A percentile compares a stretch with the other conserved stretches of the same genome.
Evolutionary conservation across 768 basidiomycete genomes (phyloP).

Genomic region (Suillus ampliporus): DNA sequence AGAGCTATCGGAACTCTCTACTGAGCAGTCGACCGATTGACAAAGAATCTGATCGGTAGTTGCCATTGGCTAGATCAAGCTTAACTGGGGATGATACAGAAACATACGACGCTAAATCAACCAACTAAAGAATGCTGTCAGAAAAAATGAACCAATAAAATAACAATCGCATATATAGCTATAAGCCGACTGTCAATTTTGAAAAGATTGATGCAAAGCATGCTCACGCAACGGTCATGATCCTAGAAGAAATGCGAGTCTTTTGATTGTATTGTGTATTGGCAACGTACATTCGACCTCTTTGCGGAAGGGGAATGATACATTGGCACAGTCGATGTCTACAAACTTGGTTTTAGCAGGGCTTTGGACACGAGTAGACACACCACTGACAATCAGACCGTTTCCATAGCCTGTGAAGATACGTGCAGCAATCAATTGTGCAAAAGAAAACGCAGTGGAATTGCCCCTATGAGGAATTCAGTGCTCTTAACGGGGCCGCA

Average conservation of each 20-base stretch:
- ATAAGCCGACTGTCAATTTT: too few species aligned
- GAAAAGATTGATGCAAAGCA: too few species aligned
- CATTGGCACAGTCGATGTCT: too few species aligned
- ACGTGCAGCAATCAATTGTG: slow-evolving; percentile 47
- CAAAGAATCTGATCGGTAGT: slow-evolving; percentile 34
- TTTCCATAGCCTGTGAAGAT: slow-evolving; percentile 49
- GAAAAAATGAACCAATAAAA: too few species aligned
- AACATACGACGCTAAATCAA: slow-evolving; percentile 47
- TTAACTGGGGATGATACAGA: background rate
- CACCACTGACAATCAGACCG: slow-evolving; percentile 42
- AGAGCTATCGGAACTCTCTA: slow-evolving; percentile 51
- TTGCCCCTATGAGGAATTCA: slow-evolving; percentile 26
- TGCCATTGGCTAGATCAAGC: background rate
- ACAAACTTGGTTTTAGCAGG: background rate
- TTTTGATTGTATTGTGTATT: too few species aligned
- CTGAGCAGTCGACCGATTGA: slow-evolving; percentile 39
- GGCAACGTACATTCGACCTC: too few species aligned
- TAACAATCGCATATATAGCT: too few species aligned
- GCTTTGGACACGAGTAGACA: background rate
- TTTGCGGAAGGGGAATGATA: too few species aligned
- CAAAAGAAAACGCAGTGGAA: slow-evolving; percentile 41
- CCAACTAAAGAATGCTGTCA: too few species aligned
- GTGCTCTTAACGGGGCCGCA: background rate
- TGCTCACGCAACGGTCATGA: too few species aligned
- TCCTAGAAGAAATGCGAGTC: too few species aligned